Conservation (phyloP, 1,284 basidiomycete species). For the Calocybe gambosa region DNA sequence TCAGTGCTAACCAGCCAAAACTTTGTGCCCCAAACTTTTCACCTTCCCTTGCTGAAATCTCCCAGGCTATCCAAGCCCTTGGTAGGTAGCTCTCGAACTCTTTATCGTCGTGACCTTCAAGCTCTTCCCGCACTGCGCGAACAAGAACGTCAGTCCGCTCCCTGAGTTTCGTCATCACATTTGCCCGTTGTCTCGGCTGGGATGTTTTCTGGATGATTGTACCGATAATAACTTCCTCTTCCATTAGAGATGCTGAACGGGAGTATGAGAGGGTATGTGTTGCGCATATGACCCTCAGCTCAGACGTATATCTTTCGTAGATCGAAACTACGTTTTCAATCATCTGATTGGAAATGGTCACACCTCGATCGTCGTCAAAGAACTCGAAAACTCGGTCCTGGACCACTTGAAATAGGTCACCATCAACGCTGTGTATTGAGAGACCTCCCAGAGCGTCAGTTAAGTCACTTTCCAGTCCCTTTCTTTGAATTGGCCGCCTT, state of each 20-base stretch:
- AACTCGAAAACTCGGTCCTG: constrained; percentile 24
- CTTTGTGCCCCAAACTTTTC: constrained; percentile 51
- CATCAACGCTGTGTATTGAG: constrained; percentile 5
- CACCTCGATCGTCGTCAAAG: constrained; percentile 19
- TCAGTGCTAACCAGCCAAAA: constrained; percentile 56
- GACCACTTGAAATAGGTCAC: constrained; percentile 21
- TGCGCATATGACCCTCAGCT: constrained; percentile 44
- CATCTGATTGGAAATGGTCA: constrained; percentile 13
- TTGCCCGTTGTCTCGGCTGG: constrained; percentile 46
- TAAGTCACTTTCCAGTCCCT: constrained; percentile 15
- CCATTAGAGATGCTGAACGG: constrained; percentile 40
- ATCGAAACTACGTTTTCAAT: constrained; percentile 25
- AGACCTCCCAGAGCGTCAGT: constrained; percentile 4
- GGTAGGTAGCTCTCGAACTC: constrained; percentile 32
- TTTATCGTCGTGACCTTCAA: constrained; percentile 40
- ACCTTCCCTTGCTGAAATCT: constrained; percentile 31
- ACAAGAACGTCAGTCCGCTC: constrained; percentile 49
- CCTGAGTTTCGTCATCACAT: constrained; percentile 46
- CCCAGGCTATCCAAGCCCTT: constrained; percentile 49
- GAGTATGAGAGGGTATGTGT: constrained; percentile 40
- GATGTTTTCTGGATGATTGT: constrained; percentile 57
- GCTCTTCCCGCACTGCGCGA: constrained; percentile 37
- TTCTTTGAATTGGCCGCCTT: constrained; percentile 9
- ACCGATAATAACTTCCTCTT: constrained; percentile 57
- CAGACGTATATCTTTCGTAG: constrained; percentile 40